Conservation (phyloP, 1,139 yeast species). For the Blastobotrys buckinghamii region DNA sequence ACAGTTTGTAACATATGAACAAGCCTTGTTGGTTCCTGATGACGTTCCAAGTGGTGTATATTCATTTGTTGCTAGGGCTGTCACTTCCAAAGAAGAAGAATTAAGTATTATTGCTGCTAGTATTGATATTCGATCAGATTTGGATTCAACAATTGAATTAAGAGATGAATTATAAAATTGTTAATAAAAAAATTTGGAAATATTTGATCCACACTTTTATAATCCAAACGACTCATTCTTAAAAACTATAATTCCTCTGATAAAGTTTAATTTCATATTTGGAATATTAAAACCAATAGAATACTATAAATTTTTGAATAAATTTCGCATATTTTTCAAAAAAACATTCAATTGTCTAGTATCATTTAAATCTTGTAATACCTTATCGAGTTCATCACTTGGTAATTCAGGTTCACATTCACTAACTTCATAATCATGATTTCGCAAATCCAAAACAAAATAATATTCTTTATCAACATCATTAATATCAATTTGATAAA, state of each 20-base stretch:
- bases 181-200: background rate
- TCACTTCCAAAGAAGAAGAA: constrained; percentile 18
- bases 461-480: constrained; percentile 24
- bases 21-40: constrained; percentile 26
- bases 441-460: constrained; percentile 26
- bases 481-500: constrained; percentile 26
- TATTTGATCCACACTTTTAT: too few species aligned
- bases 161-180: background rate
- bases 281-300: too few species aligned
- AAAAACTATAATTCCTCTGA: too few species aligned
- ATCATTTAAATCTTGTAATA: constrained; percentile 19
- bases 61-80: constrained; percentile 26
- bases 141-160: constrained; percentile 9
- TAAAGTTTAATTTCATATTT: too few species aligned
- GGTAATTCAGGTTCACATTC: constrained; percentile 18
- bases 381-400: constrained; percentile 13
- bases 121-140: constrained; percentile 20
- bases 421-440: constrained; percentile 23
- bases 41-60: constrained; percentile 26
- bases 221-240: too few species aligned
- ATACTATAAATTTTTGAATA: constrained; percentile 14
- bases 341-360: constrained; percentile 21
- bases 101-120: constrained; percentile 25
- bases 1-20: constrained; percentile 15
- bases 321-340: constrained; percentile 22